Percentiles rank a stretch among this genome's conserved stretches.
Evolutionary conservation across 306 rosid genomes (phyloP).

Genomic region (Coriaria nepalensis): DNA sequence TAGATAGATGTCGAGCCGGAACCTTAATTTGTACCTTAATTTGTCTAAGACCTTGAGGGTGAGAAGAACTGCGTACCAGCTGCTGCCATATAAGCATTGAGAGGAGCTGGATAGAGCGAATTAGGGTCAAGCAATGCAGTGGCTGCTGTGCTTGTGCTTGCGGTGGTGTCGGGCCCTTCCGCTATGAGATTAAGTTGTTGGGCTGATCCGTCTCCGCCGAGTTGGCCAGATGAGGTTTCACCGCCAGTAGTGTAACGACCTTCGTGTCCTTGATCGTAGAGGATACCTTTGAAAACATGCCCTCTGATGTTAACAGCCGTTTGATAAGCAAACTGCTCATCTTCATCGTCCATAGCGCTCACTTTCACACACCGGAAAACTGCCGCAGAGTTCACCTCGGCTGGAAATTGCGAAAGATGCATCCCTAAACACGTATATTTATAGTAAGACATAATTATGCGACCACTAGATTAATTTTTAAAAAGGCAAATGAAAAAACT

Average conservation of each 20-base stretch:
- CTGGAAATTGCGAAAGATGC: conserved; percentile 45
- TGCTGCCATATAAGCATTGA: conserved; percentile 1
- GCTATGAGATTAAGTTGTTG: conserved; percentile 29
- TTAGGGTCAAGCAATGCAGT: conserved; percentile 8
- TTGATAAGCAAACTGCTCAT: conserved; percentile 56
- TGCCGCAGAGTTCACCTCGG: conserved; percentile 49
- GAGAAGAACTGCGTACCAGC: conserved; percentile 15
- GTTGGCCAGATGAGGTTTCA: conserved; percentile 28
- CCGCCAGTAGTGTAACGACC: conserved; percentile 17
- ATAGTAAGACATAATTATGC: not conserved
- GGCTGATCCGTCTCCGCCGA: conserved; percentile 13
- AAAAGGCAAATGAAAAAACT: not conserved
- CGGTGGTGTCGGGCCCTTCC: conserved; percentile 13
- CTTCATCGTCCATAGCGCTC: conserved; percentile 41
- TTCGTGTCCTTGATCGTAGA: conserved; percentile 50
- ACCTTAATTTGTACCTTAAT: no score
- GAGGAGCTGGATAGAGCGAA: conserved; percentile 12
- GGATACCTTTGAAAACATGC: conserved; percentile 60
- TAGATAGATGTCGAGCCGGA: not conserved
- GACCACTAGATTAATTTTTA: no score
- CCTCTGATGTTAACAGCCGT: conserved; percentile 63
- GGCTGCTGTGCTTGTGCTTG: not conserved
- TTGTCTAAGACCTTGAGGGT: conserved; percentile 4
- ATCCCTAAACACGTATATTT: conserved; percentile 35
- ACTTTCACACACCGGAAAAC: conserved; percentile 56